These are phyloP conservation scores for Datisca glomerata DNA, from an alignment of 306 rosid genomes.

Conservation along the genomic window DNA sequence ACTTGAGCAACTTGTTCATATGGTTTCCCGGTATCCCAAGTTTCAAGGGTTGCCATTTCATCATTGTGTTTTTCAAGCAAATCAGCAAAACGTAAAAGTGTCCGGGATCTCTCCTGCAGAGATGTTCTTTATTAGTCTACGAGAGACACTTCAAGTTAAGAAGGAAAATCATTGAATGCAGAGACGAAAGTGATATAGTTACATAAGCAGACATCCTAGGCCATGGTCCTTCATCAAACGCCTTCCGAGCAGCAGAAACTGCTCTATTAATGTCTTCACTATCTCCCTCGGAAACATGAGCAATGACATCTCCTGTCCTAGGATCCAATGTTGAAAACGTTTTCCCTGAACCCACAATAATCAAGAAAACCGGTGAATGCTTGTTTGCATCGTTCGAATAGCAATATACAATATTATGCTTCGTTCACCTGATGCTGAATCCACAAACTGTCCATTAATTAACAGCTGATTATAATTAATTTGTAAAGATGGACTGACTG, in stretches of 20 bases:
- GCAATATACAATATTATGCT: too few species aligned
- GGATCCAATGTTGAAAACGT: conserved; percentile 79
- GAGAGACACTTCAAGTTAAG: background rate
- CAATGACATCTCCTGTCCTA: conserved; percentile 73
- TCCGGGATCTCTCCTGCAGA: conserved; percentile 55
- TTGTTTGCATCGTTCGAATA: too few species aligned
- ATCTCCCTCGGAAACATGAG: conserved; percentile 79
- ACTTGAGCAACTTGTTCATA: conserved; percentile 56
- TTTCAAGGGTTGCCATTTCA: conserved; percentile 75
- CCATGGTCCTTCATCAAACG: conserved; percentile 94
- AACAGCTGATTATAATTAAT: conserved; percentile 53
- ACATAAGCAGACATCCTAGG: conserved; percentile 89
- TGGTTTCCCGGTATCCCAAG: conserved; percentile 94
- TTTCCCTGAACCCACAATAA: conserved; percentile 39
- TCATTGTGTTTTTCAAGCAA: conserved; percentile 64
- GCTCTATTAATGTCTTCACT: conserved; percentile 74
- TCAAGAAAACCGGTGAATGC: too few species aligned
- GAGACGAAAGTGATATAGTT: background rate
- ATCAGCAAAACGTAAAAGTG: conserved; percentile 69
- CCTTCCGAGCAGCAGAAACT: conserved; percentile 77
- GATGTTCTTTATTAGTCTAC: background rate
- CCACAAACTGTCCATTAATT: conserved; percentile 67
- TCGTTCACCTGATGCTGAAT: conserved; percentile 84
- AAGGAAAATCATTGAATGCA: background rate
- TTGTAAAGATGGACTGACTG: conserved; percentile 40